Conservation (phyloP, 805 yeast genomes). For the Yarrowia sp. region DNA sequence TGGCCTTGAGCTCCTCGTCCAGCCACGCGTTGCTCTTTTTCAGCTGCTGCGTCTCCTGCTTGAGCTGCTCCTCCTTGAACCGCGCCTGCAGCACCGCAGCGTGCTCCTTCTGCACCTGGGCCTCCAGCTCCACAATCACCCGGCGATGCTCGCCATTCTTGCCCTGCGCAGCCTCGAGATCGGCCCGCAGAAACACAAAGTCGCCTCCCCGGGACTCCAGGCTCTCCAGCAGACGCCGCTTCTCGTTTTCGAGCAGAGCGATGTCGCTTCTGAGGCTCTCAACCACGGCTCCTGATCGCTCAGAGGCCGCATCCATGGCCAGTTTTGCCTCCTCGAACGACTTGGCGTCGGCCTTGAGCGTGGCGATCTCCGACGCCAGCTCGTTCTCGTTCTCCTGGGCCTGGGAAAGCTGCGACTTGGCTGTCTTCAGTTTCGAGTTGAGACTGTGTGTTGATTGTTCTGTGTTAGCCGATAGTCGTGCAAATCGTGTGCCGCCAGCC, state of each 20-base stretch:
- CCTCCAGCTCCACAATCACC: slow-evolving; percentile 43
- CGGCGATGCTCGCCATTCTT: slow-evolving; percentile 44
- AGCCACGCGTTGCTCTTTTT: slow-evolving; percentile 45
- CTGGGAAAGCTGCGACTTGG: slow-evolving; percentile 23
- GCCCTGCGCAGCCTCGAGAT: slow-evolving; percentile 42
- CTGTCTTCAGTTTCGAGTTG: slow-evolving; percentile 22
- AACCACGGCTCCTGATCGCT: neutral
- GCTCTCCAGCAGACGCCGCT: slow-evolving; percentile 35
- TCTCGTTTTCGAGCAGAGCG: slow-evolving; percentile 40
- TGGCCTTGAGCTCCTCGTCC: slow-evolving; percentile 42
- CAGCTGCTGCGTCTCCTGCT: slow-evolving; percentile 46
- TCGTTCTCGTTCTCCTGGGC: neutral
- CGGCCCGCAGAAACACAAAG: slow-evolving; percentile 40
- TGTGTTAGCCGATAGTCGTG: slow-evolving; percentile 16
- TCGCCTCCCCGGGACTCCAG: slow-evolving; percentile 37
- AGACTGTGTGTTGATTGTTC: slow-evolving; percentile 29
- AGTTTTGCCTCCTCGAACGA: neutral
- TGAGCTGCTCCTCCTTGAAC: slow-evolving; percentile 42
- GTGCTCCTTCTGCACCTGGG: slow-evolving; percentile 40
- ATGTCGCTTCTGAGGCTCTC: slow-evolving; percentile 43
- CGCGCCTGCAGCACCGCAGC: slow-evolving; percentile 36
- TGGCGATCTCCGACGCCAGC: neutral
- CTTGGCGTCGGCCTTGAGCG: neutral
- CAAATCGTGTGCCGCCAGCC: too few species aligned
- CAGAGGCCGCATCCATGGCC: neutral